Evolutionary conservation across 331 rosid genomes (phyloP).

Genomic region (Saraca asoca): DNA sequence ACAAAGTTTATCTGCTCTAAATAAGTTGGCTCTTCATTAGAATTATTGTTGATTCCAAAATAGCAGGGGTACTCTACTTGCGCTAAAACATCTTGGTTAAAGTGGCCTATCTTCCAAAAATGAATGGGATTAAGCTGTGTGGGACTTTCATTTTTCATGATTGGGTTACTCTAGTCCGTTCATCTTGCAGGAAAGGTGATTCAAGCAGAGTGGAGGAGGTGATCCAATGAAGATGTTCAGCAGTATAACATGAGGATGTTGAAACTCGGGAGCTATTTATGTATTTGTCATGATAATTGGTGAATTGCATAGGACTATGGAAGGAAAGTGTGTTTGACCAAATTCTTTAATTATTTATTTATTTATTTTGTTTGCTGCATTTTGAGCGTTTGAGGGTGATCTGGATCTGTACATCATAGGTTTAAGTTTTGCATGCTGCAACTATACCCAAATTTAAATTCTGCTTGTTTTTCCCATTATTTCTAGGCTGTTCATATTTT

Average conservation of each 20-base stretch:
- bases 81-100: too few species aligned
- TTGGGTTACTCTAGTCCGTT: too few species aligned
- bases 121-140: too few species aligned
- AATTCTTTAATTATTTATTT: too few species aligned
- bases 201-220: constrained; percentile 97
- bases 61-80: not conserved
- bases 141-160: constrained; percentile 16
- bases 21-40: not conserved
- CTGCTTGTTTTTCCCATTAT: constrained; percentile 44
- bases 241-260: constrained; percentile 39
- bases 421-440: constrained; percentile 47
- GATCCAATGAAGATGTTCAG: constrained; percentile 31
- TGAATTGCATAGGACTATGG: constrained; percentile 34
- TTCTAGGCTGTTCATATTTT: constrained; percentile 40
- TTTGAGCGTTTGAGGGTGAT: constrained; percentile 71
- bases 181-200: constrained; percentile 67
- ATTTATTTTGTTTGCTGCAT: constrained; percentile 53
- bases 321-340: constrained; percentile 49
- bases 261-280: constrained; percentile 42
- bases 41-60: too few species aligned
- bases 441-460: constrained; percentile 35
- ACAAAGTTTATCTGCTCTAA: constrained; percentile 19
- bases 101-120: too few species aligned
- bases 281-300: constrained; percentile 51
- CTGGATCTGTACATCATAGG: constrained; percentile 91